Evolutionary conservation across 345 rosid species (phyloP).

Genomic region (Acer negundo): DNA sequence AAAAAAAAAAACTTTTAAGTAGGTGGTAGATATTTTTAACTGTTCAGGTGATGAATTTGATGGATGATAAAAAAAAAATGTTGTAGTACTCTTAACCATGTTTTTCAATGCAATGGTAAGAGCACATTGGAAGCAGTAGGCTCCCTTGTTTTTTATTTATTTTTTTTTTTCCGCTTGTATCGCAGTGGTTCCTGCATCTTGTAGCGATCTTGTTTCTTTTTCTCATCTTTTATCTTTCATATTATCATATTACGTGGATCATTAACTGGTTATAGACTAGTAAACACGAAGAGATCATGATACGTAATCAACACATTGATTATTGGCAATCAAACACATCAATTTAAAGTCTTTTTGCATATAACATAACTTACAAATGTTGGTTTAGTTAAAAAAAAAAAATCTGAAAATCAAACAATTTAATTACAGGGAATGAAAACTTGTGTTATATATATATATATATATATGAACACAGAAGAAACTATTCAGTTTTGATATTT

Average conservation of each 20-base stretch:
- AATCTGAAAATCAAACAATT: background rate
- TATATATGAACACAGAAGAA: background rate
- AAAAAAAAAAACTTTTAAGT: constrained; percentile 1
- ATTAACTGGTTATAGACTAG: background rate
- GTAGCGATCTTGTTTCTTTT: background rate
- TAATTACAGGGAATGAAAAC: constrained; percentile 4
- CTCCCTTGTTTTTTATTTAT: background rate
- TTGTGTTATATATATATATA: background rate
- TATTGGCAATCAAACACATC: too few species aligned
- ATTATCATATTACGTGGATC: too few species aligned
- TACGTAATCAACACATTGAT: background rate
- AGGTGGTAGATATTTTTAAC: constrained; percentile 10
- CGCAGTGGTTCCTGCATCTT: background rate
- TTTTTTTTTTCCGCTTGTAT: constrained; percentile 2
- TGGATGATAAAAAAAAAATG: background rate
- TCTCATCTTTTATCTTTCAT: background rate
- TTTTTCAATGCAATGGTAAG: constrained; percentile 11
- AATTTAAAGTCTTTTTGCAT: background rate
- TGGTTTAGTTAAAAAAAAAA: background rate
- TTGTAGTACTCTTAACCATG: constrained; percentile 13
- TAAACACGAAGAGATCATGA: background rate
- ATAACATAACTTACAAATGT: background rate
- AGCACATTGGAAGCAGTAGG: background rate
- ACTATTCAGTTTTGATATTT: background rate
- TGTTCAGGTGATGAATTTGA: constrained; percentile 1